Evolutionary conservation across 306 rosid species (phyloP).

Genomic region (Begonia peltatifolia): DNA sequence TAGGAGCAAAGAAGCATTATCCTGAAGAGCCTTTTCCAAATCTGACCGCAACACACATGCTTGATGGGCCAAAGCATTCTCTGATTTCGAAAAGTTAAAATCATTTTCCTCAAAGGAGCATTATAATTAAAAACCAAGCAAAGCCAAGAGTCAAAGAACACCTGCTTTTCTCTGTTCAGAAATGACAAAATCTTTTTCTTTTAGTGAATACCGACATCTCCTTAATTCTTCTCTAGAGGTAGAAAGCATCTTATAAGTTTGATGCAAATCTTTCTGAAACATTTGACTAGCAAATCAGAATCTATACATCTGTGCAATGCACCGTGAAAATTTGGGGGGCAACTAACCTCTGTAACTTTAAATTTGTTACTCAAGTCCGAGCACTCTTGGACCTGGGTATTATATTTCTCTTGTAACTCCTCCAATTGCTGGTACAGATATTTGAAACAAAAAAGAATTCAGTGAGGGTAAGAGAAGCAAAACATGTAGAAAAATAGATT

Average conservation of each 20-base stretch:
- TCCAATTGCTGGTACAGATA: constrained; percentile 44
- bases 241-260: constrained; percentile 49
- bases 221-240: constrained; percentile 55
- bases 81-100: constrained; percentile 29
- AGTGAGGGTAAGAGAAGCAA: background rate
- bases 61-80: constrained; percentile 77
- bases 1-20: constrained; percentile 49
- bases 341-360: constrained; percentile 72
- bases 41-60: constrained; percentile 66
- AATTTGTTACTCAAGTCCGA: constrained; percentile 60
- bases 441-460: background rate
- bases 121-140: constrained; percentile 26
- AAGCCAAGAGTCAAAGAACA: constrained; percentile 8
- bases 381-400: constrained; percentile 53
- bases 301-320: background rate
- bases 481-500: background rate
- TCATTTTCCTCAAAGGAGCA: constrained; percentile 53
- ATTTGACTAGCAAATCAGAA: constrained; percentile 6
- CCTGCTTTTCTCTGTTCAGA: constrained; percentile 92
- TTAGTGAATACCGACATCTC: constrained; percentile 50
- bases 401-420: constrained; percentile 54
- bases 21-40: constrained; percentile 71
- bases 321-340: constrained; percentile 36
- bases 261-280: constrained; percentile 50
- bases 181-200: constrained; percentile 62